phyloP scores from a whole-genome alignment of 78 protist genomes.

The Dictyostelium firmibasis region DNA sequence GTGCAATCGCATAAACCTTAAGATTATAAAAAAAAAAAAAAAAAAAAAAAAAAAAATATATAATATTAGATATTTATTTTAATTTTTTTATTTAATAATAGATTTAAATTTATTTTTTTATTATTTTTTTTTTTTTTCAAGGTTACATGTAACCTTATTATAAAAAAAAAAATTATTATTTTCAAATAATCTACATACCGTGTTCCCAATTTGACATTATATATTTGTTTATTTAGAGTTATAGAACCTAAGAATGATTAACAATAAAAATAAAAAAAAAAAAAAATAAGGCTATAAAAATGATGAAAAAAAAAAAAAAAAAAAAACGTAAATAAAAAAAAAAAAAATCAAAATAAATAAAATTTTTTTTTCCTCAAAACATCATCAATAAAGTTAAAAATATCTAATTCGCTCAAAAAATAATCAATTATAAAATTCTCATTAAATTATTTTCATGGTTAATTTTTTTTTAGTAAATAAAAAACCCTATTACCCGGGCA shows the following conservation, averaged over 20 bases:
- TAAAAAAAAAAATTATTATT: neutral
- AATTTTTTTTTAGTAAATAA: neutral
- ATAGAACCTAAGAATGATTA: neutral
- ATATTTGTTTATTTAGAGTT: neutral
- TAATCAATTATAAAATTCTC: too few species aligned
- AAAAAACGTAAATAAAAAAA: neutral
- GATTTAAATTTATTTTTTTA: neutral
- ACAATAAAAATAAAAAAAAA: neutral
- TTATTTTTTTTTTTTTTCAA: neutral
- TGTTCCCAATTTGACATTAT: neutral
- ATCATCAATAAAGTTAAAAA: too few species aligned
- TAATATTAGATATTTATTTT: neutral
- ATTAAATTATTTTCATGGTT: too few species aligned
- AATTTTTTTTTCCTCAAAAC: too few species aligned
- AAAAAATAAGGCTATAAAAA: neutral
- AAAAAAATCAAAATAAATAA: neutral
- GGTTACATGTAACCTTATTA: neutral
- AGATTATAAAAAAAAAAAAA: neutral
- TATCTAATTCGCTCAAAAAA: neutral
- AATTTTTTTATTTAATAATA: neutral
- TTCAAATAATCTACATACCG: neutral
- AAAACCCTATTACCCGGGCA: neutral
- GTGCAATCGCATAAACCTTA: constrained; percentile 46
- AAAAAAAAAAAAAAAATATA: neutral
- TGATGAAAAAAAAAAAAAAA: neutral